Evolutionary conservation across 805 yeast genomes (phyloP), one percentile per base, ranked within the genome.

Genomic region (Yarrowia deformans): DNA sequence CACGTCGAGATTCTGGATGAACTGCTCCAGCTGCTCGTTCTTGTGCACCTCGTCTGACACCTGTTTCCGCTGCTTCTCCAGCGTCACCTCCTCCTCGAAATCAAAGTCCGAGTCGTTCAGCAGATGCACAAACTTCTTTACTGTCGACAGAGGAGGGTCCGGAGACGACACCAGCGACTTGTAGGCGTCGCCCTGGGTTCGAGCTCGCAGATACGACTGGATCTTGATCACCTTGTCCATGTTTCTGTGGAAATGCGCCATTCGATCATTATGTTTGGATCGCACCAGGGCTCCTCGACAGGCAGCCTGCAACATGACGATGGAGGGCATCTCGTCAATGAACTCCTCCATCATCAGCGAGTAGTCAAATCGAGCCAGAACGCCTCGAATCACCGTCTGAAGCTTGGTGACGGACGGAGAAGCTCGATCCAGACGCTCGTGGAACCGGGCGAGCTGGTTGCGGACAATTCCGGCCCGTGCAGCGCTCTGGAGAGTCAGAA

Each of bases 61-160:
- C 40, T 83, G 79, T 68, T 90, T 92, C 74, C 91, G 88, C 69
- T 85, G 77, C 67, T 84, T 85, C 58, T 90, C 90, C 50, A 93
- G 79, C 69, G 84, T 85, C 71, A 89, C 82, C 73, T 92, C 97
- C 70, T 90, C 89, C 66, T 87, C 90, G 75, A 88, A 88, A 74
- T 91, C 97, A 14, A 83, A 81, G 67, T 89, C 91, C 70, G 85
- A 87, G 71, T 88, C 92, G 70, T 90, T 88, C 55, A 95, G 79
- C 50, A 95, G 78, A 72, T 87, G 85, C 2, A 93, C 90, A 78
- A 93, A 95, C 69, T 87, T 88, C 73, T 87, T 85, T 32, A 95
- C 88, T 0, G 91, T 90, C 40, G 88, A 79, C 61, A 95, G 79
- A 0, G 96, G 90, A 0, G 98, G 98, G 74, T 90, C 88, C 46